Conservation (phyloP, 2,329 filamentous ascomycete species). For the Parafenestella ontariensis region DNA sequence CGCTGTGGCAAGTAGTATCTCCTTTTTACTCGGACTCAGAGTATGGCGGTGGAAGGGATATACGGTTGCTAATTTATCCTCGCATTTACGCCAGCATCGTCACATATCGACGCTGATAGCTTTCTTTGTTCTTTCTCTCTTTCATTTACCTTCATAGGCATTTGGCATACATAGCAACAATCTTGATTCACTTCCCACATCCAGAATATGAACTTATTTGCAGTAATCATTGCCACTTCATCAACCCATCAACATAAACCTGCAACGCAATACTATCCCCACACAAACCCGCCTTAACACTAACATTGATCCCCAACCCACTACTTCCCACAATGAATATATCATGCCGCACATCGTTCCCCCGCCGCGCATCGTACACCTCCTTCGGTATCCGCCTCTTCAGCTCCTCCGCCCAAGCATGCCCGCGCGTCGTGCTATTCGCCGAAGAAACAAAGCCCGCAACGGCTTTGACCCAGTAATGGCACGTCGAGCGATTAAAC, state of each 20-base stretch:
- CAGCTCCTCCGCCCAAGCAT: slow-evolving; percentile 21
- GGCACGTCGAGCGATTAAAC: slow-evolving; percentile 24
- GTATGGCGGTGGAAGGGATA: background rate
- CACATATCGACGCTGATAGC: background rate
- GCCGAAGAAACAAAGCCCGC: slow-evolving; percentile 14
- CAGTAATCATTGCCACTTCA: slow-evolving; percentile 16
- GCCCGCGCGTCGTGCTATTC: background rate
- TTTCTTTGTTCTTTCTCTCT: background rate
- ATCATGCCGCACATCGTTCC: slow-evolving; percentile 25
- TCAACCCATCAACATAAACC: slow-evolving; percentile 31
- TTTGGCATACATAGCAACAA: background rate
- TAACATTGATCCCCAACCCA: slow-evolving; percentile 24
- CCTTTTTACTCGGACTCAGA: background rate
- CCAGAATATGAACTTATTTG: background rate
- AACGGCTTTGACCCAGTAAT: slow-evolving; percentile 35
- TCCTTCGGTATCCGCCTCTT: slow-evolving; percentile 20
- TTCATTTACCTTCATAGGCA: background rate
- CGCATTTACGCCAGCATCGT: background rate
- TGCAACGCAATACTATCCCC: slow-evolving; percentile 28
- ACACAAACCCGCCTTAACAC: slow-evolving; percentile 25
- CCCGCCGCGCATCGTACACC: slow-evolving; percentile 19
- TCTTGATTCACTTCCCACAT: background rate
- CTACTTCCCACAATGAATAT: slow-evolving; percentile 25
- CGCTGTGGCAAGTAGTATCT: no score
- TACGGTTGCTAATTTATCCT: background rate